Evolutionary conservation across 2,329 filamentous ascomycete species (phyloP).

Genomic region (Colletotrichum sp.): DNA sequence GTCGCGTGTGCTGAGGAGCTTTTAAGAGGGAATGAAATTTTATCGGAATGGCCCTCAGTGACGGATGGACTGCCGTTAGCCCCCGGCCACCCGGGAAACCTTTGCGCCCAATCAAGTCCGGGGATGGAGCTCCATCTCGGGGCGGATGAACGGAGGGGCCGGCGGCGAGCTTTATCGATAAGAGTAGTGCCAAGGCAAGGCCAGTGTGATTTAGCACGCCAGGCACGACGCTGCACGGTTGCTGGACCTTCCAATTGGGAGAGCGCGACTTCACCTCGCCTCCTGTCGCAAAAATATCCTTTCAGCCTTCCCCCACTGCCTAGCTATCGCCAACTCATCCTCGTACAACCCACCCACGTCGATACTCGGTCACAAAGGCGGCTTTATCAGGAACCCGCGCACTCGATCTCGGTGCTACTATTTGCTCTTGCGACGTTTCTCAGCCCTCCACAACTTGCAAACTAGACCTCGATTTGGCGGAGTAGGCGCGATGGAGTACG

Average conservation of each 20-base stretch:
- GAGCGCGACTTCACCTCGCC: neutral
- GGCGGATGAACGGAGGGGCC: conserved; percentile 15
- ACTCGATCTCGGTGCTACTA: neutral
- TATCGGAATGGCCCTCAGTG: conserved; percentile 20
- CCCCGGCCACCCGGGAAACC: neutral
- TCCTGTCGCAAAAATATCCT: conserved; percentile 21
- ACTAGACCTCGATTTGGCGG: neutral
- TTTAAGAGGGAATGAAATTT: conserved; percentile 20
- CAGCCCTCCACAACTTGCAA: neutral
- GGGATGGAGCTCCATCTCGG: conserved; percentile 9
- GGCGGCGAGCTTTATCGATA: conserved; percentile 18
- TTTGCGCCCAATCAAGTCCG: conserved; percentile 12
- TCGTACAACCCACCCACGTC: neutral
- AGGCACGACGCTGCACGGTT: neutral
- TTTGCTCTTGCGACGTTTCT: neutral
- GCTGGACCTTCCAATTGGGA: conserved; percentile 12
- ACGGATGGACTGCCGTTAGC: conserved; percentile 16
- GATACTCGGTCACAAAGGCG: neutral
- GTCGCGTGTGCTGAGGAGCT: conserved; percentile 13
- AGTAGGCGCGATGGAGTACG: conserved; percentile 56
- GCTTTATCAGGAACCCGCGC: neutral
- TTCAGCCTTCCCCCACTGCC: conserved; percentile 15
- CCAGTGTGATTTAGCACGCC: neutral
- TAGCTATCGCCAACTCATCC: neutral
- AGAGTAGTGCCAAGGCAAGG: neutral